Percentiles rank a stretch among this genome's conserved stretches.
These are phyloP conservation scores for Coemansia furcata DNA, from an alignment of 192 early-diverging fungal species.

Conservation along the genomic window DNA sequence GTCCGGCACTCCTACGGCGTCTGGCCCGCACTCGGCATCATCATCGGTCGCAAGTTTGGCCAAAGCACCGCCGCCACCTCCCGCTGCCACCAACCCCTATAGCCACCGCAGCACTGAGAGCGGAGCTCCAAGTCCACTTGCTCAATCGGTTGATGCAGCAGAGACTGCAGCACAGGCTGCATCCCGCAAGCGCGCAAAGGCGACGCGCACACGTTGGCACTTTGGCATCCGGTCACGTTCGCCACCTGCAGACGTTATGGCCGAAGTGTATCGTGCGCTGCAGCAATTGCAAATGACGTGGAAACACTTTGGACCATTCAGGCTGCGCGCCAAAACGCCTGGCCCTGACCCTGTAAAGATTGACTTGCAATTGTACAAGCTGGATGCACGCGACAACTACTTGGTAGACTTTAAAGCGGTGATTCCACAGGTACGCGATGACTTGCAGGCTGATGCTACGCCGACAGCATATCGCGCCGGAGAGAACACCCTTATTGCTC, in stretches of 20 bases:
- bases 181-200: slow-evolving; percentile 50
- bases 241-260: slow-evolving; percentile 93
- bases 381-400: slow-evolving; percentile 83
- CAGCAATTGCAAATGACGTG: slow-evolving; percentile 89
- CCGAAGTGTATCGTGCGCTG: slow-evolving; percentile 92
- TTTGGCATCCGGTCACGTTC: slow-evolving; percentile 94
- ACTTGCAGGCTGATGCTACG: slow-evolving; percentile 21
- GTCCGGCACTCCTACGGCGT: slow-evolving; percentile 15
- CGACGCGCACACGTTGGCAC: slow-evolving; percentile 86
- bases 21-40: slow-evolving; percentile 26
- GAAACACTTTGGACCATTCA: slow-evolving; percentile 88
- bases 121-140: slow-evolving; percentile 19
- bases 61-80: slow-evolving; percentile 13
- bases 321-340: slow-evolving; percentile 68
- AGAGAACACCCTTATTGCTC: slow-evolving; percentile 35
- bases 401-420: slow-evolving; percentile 96
- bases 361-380: slow-evolving; percentile 91
- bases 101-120: slow-evolving; percentile 24
- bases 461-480: slow-evolving; percentile 28
- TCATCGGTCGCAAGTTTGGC: slow-evolving; percentile 47
- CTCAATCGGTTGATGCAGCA: slow-evolving; percentile 9
- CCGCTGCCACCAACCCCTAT: slow-evolving; percentile 32
- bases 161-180: slow-evolving; percentile 1
- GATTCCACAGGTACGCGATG: slow-evolving; percentile 37
- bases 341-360: slow-evolving; percentile 71